A percentile compares a stretch with the other conserved stretches of the same genome.
These are phyloP conservation scores for Aspergillus leporis DNA, from an alignment of 495 filamentous ascomycete species.

Conservation along the genomic window DNA sequence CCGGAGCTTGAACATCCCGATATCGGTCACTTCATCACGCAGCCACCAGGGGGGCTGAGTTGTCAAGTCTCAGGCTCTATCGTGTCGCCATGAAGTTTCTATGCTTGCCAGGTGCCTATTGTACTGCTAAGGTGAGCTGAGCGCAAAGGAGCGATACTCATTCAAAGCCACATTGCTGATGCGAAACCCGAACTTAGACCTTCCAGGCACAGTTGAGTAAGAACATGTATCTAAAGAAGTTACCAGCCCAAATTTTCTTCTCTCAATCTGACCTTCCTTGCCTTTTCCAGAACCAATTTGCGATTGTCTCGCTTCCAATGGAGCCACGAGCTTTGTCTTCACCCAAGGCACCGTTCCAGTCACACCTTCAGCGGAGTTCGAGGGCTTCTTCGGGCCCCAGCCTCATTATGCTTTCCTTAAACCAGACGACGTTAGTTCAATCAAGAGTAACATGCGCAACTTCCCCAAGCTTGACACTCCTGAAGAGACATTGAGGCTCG, in stretches of 20 bases:
- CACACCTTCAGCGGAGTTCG: constrained; percentile 12
- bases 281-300: constrained; percentile 21
- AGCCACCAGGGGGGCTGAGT: neutral
- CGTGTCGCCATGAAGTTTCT: constrained; percentile 28
- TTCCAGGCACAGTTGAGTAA: constrained; percentile 30
- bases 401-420: constrained; percentile 28
- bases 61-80: neutral
- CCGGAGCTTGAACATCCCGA: neutral
- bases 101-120: constrained; percentile 30
- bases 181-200: constrained; percentile 7
- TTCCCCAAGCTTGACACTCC: constrained; percentile 29
- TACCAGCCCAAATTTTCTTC: no score
- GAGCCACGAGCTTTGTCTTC: constrained; percentile 24
- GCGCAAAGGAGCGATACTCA: neutral
- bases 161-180: neutral
- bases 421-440: constrained; percentile 2
- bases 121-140: constrained; percentile 25
- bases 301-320: constrained; percentile 19
- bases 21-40: neutral
- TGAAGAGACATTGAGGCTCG: constrained; percentile 17
- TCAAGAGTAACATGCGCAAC: constrained; percentile 17
- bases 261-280: neutral
- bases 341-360: constrained; percentile 25
- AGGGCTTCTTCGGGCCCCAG: constrained; percentile 31
- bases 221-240: no score